Base-by-base conservation (phyloP, 2,329 filamentous ascomycete species). In the Fusarium pilosicola region DNA sequence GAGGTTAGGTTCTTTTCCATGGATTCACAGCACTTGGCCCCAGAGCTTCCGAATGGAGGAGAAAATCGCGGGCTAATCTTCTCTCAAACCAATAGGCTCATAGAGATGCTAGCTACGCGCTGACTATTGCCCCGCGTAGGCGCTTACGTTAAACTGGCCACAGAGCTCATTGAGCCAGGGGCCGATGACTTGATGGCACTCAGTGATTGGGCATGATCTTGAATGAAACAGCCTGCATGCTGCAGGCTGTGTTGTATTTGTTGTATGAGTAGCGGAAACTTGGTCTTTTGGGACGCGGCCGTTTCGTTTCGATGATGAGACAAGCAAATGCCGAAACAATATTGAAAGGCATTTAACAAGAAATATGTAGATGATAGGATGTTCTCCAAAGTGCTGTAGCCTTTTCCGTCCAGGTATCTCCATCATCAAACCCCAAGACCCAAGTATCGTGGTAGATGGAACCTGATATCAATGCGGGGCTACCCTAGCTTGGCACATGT, bases 401-500 rank as follows among this genome's bases (percentile, higher is more conserved):
- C 58, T 38, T 36, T 48, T 30, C 26, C 38, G 24, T 49, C n/a
- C n/a, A 15, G 18, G 38, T 56, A 46, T 39, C 14, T 32, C 26
- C 15, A n/a, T 59, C 51, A 34, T 57, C 41, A 44, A 62, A 65
- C 68, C 59, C 45, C 45, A 41, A 56, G 38, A 46, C 26, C 38
- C 54, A 59, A 49, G 51, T 49, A 54, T 70, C 51, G 63, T 55
- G 56, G 55, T 30, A 57, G 61, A 56, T 42, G 48, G 62, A 56
- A 66, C 54, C 39, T 62, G 58, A 62, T 41, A 69, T 65, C 26
- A 46, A 65, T 72, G 71, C 71, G 71, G 71, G 71, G 71, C 68
- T 74, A 45, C 20, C 52, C 63, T 56, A 69, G 52, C 68, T 74
- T 72, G 71, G 71, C 71, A 74, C 58, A 62, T 58, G 46, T 61